Percentiles rank a stretch among this genome's conserved stretches.
These are phyloP conservation scores for Aspergillus sojae DNA, from an alignment of 2,329 filamentous ascomycete species.

Conservation along the genomic window DNA sequence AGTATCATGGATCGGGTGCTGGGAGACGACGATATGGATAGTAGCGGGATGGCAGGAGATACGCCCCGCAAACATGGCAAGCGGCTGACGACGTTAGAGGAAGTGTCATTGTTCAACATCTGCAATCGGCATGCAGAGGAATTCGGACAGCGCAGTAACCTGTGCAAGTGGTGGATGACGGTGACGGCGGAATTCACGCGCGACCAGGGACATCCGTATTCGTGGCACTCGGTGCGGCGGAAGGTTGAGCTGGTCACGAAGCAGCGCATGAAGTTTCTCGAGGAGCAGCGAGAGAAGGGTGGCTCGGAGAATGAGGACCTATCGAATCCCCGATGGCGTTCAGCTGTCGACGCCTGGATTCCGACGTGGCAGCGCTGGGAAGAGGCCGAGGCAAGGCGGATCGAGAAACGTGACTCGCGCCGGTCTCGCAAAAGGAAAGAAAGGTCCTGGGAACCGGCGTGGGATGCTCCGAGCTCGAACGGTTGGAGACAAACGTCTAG, in stretches of 20 bases:
- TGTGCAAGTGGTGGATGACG: slow-evolving; percentile 47
- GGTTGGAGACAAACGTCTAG: slow-evolving; percentile 10
- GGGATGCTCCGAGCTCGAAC: slow-evolving; percentile 15
- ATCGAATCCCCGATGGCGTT: slow-evolving; percentile 43
- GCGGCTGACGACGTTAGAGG: slow-evolving; percentile 43
- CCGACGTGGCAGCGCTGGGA: slow-evolving; percentile 45
- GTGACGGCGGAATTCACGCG: slow-evolving; percentile 42
- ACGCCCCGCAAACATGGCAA: slow-evolving; percentile 38
- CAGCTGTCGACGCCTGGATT: slow-evolving; percentile 44
- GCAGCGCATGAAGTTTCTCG: slow-evolving; percentile 43
- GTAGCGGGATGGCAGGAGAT: slow-evolving; percentile 14
- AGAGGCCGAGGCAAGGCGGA: slow-evolving; percentile 39
- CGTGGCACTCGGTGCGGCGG: slow-evolving; percentile 47
- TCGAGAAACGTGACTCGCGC: slow-evolving; percentile 41
- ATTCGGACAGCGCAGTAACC: slow-evolving; percentile 44
- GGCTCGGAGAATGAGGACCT: slow-evolving; percentile 29
- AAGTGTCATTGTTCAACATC: slow-evolving; percentile 44
- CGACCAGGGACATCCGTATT: slow-evolving; percentile 43
- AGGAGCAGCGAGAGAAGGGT: slow-evolving; percentile 36
- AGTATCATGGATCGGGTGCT: neutral
- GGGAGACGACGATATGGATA: neutral
- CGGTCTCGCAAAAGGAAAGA: slow-evolving; percentile 33
- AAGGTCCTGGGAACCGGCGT: slow-evolving; percentile 16
- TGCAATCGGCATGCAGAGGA: slow-evolving; percentile 41
- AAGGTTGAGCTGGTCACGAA: slow-evolving; percentile 46